These are phyloP conservation scores for Colletotrichum gloeosporioides DNA, from an alignment of 2,329 filamentous ascomycete species.

Conservation along the genomic window DNA sequence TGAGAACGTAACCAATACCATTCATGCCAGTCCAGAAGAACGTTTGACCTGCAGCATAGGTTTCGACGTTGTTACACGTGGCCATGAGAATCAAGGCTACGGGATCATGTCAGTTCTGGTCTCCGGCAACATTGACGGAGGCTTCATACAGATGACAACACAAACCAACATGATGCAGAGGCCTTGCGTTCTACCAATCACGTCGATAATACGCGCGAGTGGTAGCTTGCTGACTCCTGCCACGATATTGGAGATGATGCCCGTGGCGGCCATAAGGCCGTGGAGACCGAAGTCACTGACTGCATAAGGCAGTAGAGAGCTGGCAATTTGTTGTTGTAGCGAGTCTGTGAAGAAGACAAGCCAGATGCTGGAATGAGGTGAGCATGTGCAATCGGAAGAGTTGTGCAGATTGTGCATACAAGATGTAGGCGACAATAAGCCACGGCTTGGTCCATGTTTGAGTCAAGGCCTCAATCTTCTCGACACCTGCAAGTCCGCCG, in stretches of 20 bases:
- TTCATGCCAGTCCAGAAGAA: slow-evolving; percentile 60
- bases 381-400: not conserved
- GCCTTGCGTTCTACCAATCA: slow-evolving; percentile 41
- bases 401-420: slow-evolving; percentile 33
- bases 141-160: not conserved
- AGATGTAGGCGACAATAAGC: slow-evolving; percentile 41
- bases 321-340: slow-evolving; percentile 42
- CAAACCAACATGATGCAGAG: slow-evolving; percentile 34
- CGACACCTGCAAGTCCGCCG: slow-evolving; percentile 34
- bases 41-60: slow-evolving; percentile 50
- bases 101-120: slow-evolving; percentile 37
- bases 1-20: slow-evolving; percentile 32
- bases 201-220: slow-evolving; percentile 43
- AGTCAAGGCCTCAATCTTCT: slow-evolving; percentile 43
- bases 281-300: slow-evolving; percentile 46
- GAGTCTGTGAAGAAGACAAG: slow-evolving; percentile 48
- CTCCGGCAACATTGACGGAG: not conserved
- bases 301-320: slow-evolving; percentile 36
- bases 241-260: slow-evolving; percentile 46
- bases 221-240: slow-evolving; percentile 31
- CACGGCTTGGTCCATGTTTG: slow-evolving; percentile 40
- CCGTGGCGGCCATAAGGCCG: slow-evolving; percentile 50
- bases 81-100: slow-evolving; percentile 59
- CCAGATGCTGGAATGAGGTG: slow-evolving; percentile 38
- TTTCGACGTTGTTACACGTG: slow-evolving; percentile 54